Evolutionary conservation across 2,329 filamentous ascomycete species (phyloP).

Genomic region (Whalleya microplaca): DNA sequence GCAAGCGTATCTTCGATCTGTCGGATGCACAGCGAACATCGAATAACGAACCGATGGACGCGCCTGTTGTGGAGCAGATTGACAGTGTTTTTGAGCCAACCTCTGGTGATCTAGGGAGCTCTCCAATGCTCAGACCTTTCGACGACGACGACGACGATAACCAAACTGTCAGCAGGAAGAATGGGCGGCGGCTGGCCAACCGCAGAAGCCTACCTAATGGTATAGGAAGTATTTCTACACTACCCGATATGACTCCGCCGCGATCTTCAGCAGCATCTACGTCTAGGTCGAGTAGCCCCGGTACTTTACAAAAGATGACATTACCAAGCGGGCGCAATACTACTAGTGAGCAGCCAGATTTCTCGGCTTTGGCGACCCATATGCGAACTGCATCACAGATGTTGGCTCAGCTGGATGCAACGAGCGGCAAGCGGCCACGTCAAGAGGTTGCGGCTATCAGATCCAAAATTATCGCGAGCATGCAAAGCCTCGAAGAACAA

Average conservation of each 20-base stretch:
- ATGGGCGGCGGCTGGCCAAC: constrained; percentile 26
- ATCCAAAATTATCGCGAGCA: constrained; percentile 85
- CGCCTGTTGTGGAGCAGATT: constrained; percentile 44
- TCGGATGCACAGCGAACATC: constrained; percentile 66
- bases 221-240: constrained; percentile 46
- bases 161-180: constrained; percentile 40
- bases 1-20: constrained; percentile 68
- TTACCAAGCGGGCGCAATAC: constrained; percentile 58
- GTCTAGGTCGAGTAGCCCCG: constrained; percentile 71
- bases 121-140: constrained; percentile 65
- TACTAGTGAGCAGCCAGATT: constrained; percentile 72
- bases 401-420: constrained; percentile 81
- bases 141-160: constrained; percentile 53
- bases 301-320: constrained; percentile 62
- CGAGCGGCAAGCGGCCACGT: constrained; percentile 77
- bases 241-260: constrained; percentile 66
- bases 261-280: constrained; percentile 70
- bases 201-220: constrained; percentile 33
- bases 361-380: constrained; percentile 81
- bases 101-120: constrained; percentile 76
- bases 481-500: constrained; percentile 86
- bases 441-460: constrained; percentile 83
- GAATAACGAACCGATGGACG: constrained; percentile 45
- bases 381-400: constrained; percentile 89
- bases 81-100: constrained; percentile 87